Conservation (phyloP, 2,329 filamentous ascomycete species). For the Ophiostoma montium region DNA sequence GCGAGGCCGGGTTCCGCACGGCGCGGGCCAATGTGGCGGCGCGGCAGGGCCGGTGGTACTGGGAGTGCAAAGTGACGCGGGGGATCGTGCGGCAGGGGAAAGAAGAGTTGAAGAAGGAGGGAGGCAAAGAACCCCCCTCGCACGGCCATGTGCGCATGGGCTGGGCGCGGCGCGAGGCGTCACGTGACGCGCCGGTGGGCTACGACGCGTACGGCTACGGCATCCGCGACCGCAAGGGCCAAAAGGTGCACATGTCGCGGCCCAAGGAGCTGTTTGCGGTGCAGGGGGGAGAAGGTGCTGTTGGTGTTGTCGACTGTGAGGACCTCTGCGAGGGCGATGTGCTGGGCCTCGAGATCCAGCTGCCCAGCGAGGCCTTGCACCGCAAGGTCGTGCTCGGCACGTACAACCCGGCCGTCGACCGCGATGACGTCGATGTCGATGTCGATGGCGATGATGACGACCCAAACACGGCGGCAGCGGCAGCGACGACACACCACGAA, state of each 20-base stretch:
- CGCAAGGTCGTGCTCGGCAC: slow-evolving; percentile 75
- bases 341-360: slow-evolving; percentile 80
- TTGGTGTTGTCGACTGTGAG: slow-evolving; percentile 40
- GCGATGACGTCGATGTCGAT: slow-evolving; percentile 27
- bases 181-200: slow-evolving; percentile 68
- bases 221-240: slow-evolving; percentile 75
- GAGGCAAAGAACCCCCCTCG: slow-evolving; percentile 30
- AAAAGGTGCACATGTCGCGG: slow-evolving; percentile 85
- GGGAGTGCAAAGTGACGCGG: slow-evolving; percentile 78
- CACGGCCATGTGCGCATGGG: slow-evolving; percentile 67
- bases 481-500: not conserved
- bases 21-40: slow-evolving; percentile 81
- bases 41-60: slow-evolving; percentile 82
- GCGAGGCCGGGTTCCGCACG: slow-evolving; percentile 86
- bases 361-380: slow-evolving; percentile 75
- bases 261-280: slow-evolving; percentile 57
- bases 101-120: slow-evolving; percentile 11
- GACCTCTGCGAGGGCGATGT: slow-evolving; percentile 82
- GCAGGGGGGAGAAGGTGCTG: too few relatives aligned
- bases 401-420: slow-evolving; percentile 75
- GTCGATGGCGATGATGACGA: slow-evolving; percentile 45
- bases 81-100: slow-evolving; percentile 31
- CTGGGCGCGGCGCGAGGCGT: slow-evolving; percentile 69
- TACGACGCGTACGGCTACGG: slow-evolving; percentile 92
- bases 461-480: not conserved